Percentiles rank a stretch among this genome's conserved stretches.
These are phyloP conservation scores for Penicillium riverlandense DNA, from an alignment of 495 filamentous ascomycete species.

Conservation along the genomic window DNA sequence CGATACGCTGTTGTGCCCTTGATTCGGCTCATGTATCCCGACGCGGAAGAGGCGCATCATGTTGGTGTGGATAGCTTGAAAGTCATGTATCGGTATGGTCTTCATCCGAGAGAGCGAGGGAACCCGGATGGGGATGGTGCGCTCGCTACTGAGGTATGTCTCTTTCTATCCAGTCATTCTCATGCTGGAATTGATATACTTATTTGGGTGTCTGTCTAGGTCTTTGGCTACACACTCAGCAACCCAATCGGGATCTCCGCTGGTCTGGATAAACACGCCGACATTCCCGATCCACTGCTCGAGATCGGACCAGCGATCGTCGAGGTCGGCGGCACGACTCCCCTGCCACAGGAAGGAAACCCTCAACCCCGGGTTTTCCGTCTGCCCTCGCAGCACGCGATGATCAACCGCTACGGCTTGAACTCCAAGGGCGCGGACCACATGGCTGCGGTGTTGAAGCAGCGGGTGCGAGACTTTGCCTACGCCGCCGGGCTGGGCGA, in stretches of 20 bases:
- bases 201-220: conserved; percentile 18
- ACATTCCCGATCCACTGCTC: conserved; percentile 75
- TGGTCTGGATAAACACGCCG: conserved; percentile 88
- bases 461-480: conserved; percentile 71
- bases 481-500: conserved; percentile 57
- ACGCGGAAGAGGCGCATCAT: conserved; percentile 90
- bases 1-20: conserved; percentile 69
- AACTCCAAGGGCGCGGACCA: conserved; percentile 85
- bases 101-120: conserved; percentile 70
- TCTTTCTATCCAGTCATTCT: background rate
- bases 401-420: conserved; percentile 94
- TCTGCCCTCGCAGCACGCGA: conserved; percentile 66
- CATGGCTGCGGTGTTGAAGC: conserved; percentile 71
- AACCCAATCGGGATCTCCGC: conserved; percentile 91
- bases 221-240: conserved; percentile 71
- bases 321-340: conserved; percentile 87
- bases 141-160: conserved; percentile 43
- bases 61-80: conserved; percentile 58
- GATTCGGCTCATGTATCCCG: conserved; percentile 62
- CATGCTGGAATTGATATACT: no score
- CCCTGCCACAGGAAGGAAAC: conserved; percentile 79
- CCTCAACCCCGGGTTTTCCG: conserved; percentile 82
- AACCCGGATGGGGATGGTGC: conserved; percentile 42
- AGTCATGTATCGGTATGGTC: conserved; percentile 44
- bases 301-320: conserved; percentile 75